Conservation (phyloP, 2,329 filamentous ascomycete species). For the Verticillium albo-atrum region DNA sequence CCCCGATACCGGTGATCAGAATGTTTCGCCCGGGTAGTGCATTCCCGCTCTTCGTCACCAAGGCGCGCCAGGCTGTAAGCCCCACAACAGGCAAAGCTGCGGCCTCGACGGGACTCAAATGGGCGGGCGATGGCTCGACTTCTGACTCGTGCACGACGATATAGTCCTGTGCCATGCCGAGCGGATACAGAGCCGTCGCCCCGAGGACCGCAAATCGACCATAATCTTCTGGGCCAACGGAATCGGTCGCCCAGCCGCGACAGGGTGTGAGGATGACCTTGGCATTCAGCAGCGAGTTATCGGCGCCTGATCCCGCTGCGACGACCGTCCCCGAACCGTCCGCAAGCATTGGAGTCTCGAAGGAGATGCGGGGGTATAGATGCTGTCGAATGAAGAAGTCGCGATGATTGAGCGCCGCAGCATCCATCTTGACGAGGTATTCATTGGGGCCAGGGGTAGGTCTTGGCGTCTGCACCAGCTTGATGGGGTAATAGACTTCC, state of each 20-base stretch:
- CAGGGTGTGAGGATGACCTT: constrained; percentile 75
- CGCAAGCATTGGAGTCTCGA: constrained; percentile 71
- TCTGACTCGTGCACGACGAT: constrained; percentile 67
- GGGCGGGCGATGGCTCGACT: constrained; percentile 69
- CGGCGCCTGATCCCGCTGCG: constrained; percentile 48
- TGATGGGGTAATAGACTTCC: constrained; percentile 76
- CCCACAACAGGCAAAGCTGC: constrained; percentile 83
- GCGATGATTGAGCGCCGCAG: constrained; percentile 87
- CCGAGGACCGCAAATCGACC: constrained; percentile 62
- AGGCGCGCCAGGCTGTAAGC: constrained; percentile 81
- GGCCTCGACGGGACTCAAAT: constrained; percentile 68
- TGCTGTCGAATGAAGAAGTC: constrained; percentile 92
- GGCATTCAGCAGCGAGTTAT: constrained; percentile 44
- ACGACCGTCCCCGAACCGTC: constrained; percentile 78
- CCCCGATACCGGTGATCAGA: constrained; percentile 86
- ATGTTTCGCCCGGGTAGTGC: constrained; percentile 65
- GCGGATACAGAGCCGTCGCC: constrained; percentile 57
- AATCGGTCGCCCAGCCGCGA: constrained; percentile 68
- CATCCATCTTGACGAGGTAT: constrained; percentile 70
- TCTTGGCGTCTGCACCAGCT: constrained; percentile 55
- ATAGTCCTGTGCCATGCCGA: constrained; percentile 73
- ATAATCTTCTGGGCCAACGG: constrained; percentile 68
- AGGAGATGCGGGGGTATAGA: constrained; percentile 82
- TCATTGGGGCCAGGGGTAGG: constrained; percentile 62
- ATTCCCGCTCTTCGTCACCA: constrained; percentile 72